phyloP scores from a whole-genome alignment of 192 early-diverging fungal genomes.

The Chytriomyces hyalinus region DNA sequence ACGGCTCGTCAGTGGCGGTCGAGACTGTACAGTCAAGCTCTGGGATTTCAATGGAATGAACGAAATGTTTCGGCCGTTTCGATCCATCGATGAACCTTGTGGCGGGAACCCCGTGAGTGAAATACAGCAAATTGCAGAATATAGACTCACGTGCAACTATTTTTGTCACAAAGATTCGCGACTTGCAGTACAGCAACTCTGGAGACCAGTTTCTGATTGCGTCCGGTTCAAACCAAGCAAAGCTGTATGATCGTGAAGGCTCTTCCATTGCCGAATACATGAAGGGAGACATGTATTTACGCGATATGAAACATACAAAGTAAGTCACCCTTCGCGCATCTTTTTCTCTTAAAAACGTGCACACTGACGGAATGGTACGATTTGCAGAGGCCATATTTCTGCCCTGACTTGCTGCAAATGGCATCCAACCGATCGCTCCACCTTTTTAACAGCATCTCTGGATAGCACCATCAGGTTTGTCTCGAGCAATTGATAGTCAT shows the following conservation, averaged over 20 bases:
- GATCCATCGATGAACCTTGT: conserved; percentile 74
- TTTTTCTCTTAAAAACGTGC: neutral
- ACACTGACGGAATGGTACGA: neutral
- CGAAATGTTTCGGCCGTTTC: conserved; percentile 71
- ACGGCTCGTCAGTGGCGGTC: conserved; percentile 77
- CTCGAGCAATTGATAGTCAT: neutral
- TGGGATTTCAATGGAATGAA: conserved; percentile 97
- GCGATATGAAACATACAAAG: conserved; percentile 80
- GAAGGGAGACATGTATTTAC: conserved; percentile 94
- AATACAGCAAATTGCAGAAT: too few species aligned
- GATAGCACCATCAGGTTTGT: conserved; percentile 78
- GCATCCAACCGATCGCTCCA: conserved; percentile 70
- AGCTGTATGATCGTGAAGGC: conserved; percentile 83
- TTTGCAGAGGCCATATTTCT: conserved; percentile 78
- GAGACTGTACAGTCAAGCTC: conserved; percentile 80
- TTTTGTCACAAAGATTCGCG: conserved; percentile 61
- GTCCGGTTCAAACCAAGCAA: conserved; percentile 71
- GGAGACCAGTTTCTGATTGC: conserved; percentile 84
- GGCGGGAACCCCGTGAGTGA: conserved; percentile 70
- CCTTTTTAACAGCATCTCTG: conserved; percentile 77
- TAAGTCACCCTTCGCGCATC: conserved; percentile 26
- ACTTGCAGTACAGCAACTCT: conserved; percentile 74
- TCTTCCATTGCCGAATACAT: conserved; percentile 70
- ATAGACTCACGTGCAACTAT: neutral
- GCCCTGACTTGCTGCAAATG: conserved; percentile 78